A percentile compares a stretch with the other conserved stretches of the same genome.
Conservation (phyloP, 2,329 filamentous ascomycete genomes). For the Hymenoscyphus fructigenus region DNA sequence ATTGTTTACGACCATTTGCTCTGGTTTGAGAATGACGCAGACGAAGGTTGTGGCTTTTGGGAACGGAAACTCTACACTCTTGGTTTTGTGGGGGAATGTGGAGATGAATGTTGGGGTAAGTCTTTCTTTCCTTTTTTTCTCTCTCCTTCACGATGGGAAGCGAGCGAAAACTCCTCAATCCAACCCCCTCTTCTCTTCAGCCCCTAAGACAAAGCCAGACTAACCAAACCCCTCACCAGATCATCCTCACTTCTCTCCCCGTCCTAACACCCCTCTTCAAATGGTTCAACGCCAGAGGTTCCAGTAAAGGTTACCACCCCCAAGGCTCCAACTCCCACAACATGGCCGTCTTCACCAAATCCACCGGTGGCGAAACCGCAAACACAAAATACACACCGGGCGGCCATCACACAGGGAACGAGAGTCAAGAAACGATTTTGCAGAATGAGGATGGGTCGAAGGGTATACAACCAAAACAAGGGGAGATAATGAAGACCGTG, state of each 20-base stretch:
- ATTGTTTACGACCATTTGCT: constrained; percentile 17
- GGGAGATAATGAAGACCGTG: not conserved
- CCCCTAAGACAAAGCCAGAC: not conserved
- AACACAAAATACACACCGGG: not conserved
- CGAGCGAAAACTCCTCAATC: too few species aligned
- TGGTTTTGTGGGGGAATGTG: constrained; percentile 56
- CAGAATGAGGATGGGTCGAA: not conserved
- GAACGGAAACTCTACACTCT: constrained; percentile 46
- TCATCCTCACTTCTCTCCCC: constrained; percentile 22
- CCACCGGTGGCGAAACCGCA: not conserved
- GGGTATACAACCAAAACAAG: not conserved
- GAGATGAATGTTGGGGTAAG: constrained; percentile 58
- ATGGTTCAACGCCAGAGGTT: not conserved
- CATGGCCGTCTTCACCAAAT: not conserved
- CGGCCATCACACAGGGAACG: not conserved
- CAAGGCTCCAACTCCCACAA: not conserved
- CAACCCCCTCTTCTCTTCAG: not conserved
- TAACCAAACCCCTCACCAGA: constrained; percentile 11
- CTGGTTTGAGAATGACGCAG: constrained; percentile 9
- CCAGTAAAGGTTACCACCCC: not conserved
- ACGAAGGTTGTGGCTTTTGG: constrained; percentile 36
- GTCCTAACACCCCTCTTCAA: constrained; percentile 19
- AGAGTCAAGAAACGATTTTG: not conserved
- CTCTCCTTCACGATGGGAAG: too few species aligned
- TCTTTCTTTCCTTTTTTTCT: not conserved